Conservation (phyloP, 2,329 filamentous ascomycete species). For the Bipolaris victoriae region DNA sequence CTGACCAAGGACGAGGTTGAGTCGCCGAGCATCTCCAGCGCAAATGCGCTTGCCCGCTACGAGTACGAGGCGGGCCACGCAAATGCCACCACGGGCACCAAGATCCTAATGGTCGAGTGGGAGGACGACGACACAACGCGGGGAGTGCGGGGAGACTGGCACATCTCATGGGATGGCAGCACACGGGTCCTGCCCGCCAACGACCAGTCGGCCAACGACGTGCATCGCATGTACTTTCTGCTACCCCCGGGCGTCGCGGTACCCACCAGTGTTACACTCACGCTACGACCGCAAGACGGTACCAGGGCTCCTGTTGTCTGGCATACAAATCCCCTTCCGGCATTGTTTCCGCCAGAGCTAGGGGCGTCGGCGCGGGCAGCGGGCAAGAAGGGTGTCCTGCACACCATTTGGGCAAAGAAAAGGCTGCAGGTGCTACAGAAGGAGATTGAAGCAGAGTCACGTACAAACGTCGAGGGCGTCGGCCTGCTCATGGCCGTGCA, state of each 20-base stretch:
- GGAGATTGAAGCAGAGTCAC: constrained; percentile 77
- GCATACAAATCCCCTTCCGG: constrained; percentile 79
- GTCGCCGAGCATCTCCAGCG: constrained; percentile 56
- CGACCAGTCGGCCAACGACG: constrained; percentile 59
- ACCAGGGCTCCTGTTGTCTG: constrained; percentile 55
- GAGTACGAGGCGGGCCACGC: constrained; percentile 80
- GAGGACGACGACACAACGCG: constrained; percentile 64
- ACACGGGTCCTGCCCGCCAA: constrained; percentile 70
- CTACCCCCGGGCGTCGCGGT: constrained; percentile 74
- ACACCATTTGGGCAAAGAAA: constrained; percentile 90
- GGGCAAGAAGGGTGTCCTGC: constrained; percentile 80
- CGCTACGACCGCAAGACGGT: constrained; percentile 56
- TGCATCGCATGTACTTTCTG: constrained; percentile 78
- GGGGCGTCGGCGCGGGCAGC: constrained; percentile 69
- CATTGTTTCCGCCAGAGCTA: constrained; percentile 81
- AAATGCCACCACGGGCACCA: constrained; percentile 74
- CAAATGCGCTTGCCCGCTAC: constrained; percentile 76
- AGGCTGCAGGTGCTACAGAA: constrained; percentile 74
- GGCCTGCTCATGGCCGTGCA: constrained; percentile 82
- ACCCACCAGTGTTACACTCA: constrained; percentile 73
- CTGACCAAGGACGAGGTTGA: constrained; percentile 50
- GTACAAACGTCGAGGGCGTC: constrained; percentile 78
- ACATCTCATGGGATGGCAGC: constrained; percentile 84
- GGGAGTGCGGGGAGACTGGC: constrained; percentile 66
- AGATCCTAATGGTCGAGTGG: constrained; percentile 95